phyloP scores from a whole-genome alignment of 768 basidiomycete genomes.

The Trametes cinnabarina region DNA sequence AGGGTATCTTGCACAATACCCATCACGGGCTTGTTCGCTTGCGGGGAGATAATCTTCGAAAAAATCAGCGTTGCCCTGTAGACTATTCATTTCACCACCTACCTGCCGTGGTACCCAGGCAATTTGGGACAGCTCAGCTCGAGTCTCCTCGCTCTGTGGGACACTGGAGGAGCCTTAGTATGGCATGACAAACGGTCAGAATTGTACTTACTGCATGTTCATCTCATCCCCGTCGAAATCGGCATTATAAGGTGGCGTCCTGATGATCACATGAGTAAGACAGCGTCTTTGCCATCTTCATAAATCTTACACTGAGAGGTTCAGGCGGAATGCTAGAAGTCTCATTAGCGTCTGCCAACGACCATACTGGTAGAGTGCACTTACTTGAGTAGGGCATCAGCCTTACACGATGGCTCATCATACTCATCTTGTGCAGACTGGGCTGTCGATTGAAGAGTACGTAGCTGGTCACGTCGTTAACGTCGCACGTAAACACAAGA shows the following conservation, averaged over 20 bases:
- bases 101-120: constrained; percentile 98
- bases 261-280: constrained; percentile 33
- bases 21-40: constrained; percentile 99
- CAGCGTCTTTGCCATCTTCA: too few species aligned
- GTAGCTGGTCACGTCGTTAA: constrained; percentile 46
- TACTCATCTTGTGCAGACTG: constrained; percentile 99
- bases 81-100: not conserved
- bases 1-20: constrained; percentile 99
- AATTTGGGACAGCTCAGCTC: constrained; percentile 96
- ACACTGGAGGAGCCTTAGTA: constrained; percentile 50
- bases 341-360: not conserved
- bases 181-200: not conserved
- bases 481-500: not conserved
- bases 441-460: constrained; percentile 99
- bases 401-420: constrained; percentile 99
- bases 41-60: constrained; percentile 97
- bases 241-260: constrained; percentile 97
- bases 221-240: constrained; percentile 99
- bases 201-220: constrained; percentile 98
- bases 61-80: too few species aligned
- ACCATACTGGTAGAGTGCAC: constrained; percentile 33
- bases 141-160: constrained; percentile 97
- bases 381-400: constrained; percentile 97
- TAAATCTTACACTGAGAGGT: constrained; percentile 90
- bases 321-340: constrained; percentile 84